Percentiles rank a stretch among this genome's conserved stretches.
Evolutionary conservation across 1,284 basidiomycete genomes (phyloP).

Genomic region (Ustilago cynodontis): DNA sequence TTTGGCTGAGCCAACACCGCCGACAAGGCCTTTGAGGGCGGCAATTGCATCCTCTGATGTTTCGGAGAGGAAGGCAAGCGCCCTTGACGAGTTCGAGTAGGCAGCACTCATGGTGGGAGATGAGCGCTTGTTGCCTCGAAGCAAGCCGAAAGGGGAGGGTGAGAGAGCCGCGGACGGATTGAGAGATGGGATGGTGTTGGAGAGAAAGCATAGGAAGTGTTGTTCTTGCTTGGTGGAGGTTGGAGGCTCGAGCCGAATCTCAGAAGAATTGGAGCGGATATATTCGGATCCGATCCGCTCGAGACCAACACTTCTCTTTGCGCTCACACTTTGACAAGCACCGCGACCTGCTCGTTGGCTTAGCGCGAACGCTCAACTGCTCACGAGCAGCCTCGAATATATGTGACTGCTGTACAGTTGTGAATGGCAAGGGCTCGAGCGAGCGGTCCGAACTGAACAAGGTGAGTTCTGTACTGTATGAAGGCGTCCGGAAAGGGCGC

Average conservation of each 20-base stretch:
- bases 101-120: conserved; percentile 44
- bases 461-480: too few relatives aligned
- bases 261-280: conserved; percentile 7
- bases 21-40: conserved; percentile 62
- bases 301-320: conserved; percentile 15
- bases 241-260: background rate
- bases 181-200: background rate
- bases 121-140: conserved; percentile 7
- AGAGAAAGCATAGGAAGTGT: conserved; percentile 2
- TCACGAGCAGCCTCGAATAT: too few relatives aligned
- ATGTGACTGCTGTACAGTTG: too few relatives aligned
- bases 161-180: background rate
- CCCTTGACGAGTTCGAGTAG: conserved; percentile 62
- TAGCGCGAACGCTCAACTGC: too few relatives aligned
- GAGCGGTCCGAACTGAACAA: background rate
- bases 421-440: background rate
- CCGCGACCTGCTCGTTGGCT: too few relatives aligned
- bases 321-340: too few relatives aligned
- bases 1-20: conserved; percentile 57
- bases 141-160: background rate
- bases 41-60: conserved; percentile 66
- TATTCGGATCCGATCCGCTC: conserved; percentile 16
- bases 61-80: conserved; percentile 63
- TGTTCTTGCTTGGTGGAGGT: conserved; percentile 20
- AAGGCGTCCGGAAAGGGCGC: background rate